Conservation (phyloP, 805 yeast species). For the Candida morakotiae region DNA sequence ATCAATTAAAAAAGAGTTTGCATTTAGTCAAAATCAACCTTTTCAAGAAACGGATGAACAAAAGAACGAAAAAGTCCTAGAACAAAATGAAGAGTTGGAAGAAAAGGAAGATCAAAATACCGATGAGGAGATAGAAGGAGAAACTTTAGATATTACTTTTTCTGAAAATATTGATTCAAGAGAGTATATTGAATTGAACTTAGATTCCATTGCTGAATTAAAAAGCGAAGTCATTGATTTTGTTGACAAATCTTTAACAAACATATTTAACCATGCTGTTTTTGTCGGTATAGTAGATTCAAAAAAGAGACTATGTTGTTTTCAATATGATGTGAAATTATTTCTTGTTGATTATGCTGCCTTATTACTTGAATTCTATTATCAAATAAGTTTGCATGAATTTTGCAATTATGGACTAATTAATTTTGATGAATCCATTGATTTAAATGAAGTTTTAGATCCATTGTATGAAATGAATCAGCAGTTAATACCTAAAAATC, state of each 20-base stretch:
- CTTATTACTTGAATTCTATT: conserved; percentile 63
- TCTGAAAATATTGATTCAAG: not conserved
- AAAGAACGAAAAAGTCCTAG: not conserved
- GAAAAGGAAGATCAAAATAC: conserved; percentile 1
- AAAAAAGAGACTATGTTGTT: conserved; percentile 64
- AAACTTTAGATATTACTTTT: not conserved
- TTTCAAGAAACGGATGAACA: conserved; percentile 2
- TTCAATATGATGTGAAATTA: conserved; percentile 78
- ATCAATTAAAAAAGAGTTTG: conserved; percentile 9
- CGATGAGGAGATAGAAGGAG: conserved; percentile 4
- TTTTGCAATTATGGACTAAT: conserved; percentile 75
- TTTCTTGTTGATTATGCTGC: conserved; percentile 79
- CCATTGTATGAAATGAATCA: conserved; percentile 25
- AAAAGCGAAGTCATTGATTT: conserved; percentile 44
- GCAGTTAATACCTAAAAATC: conserved; percentile 12
- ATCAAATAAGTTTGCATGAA: conserved; percentile 73
- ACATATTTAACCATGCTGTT: conserved; percentile 62
- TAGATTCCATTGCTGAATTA: conserved; percentile 58
- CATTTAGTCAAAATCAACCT: not conserved
- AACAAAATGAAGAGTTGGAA: not conserved
- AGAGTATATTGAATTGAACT: conserved; percentile 38
- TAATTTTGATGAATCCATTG: conserved; percentile 18
- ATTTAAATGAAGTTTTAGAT: conserved; percentile 30
- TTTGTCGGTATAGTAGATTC: conserved; percentile 84
- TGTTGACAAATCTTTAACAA: conserved; percentile 54